Percentiles rank a stretch among this genome's conserved stretches.
Conservation (phyloP, 352 stramenopile genomes). For the Pythium sukuiense region DNA sequence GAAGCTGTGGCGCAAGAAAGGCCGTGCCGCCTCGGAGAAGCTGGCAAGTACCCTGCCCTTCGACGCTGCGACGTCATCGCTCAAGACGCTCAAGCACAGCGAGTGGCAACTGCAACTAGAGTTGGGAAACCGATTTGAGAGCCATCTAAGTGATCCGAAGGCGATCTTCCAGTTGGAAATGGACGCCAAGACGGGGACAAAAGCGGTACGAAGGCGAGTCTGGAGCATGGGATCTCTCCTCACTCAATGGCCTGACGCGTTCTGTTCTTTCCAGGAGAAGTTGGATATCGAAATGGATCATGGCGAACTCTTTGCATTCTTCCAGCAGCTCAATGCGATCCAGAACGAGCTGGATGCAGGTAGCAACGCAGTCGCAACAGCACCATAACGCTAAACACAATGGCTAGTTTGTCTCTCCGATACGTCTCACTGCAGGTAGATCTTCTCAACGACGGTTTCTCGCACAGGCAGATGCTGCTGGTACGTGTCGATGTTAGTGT, state of each 20-base stretch:
- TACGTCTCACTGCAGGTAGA: slow-evolving; percentile 42
- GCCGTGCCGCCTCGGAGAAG: slow-evolving; percentile 11
- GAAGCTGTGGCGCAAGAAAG: slow-evolving; percentile 67
- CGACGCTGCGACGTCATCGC: slow-evolving; percentile 3
- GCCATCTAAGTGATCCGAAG: slow-evolving; percentile 39
- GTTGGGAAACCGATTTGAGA: slow-evolving; percentile 44
- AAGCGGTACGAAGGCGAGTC: neutral
- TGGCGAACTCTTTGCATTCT: slow-evolving; percentile 47
- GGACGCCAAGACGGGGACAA: slow-evolving; percentile 8
- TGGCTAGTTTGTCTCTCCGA: neutral
- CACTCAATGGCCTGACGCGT: neutral
- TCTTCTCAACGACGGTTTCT: slow-evolving; percentile 64
- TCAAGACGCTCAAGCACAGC: slow-evolving; percentile 33
- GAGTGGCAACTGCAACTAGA: slow-evolving; percentile 60
- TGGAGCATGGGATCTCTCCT: neutral
- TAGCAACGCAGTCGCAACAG: neutral
- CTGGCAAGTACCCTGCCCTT: slow-evolving; percentile 21
- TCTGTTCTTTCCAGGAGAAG: slow-evolving; percentile 34
- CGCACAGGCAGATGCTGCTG: slow-evolving; percentile 68
- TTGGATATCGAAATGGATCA: slow-evolving; percentile 65
- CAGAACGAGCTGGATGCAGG: slow-evolving; percentile 46
- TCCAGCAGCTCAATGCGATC: slow-evolving; percentile 63
- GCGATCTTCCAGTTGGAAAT: slow-evolving; percentile 61
- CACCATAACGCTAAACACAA: neutral
- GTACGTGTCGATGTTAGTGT: slow-evolving; percentile 83